A percentile compares a stretch with the other conserved stretches of the same genome.
Evolutionary conservation across 2,329 filamentous ascomycete genomes (phyloP).

Genomic region (Monascus ruber): DNA sequence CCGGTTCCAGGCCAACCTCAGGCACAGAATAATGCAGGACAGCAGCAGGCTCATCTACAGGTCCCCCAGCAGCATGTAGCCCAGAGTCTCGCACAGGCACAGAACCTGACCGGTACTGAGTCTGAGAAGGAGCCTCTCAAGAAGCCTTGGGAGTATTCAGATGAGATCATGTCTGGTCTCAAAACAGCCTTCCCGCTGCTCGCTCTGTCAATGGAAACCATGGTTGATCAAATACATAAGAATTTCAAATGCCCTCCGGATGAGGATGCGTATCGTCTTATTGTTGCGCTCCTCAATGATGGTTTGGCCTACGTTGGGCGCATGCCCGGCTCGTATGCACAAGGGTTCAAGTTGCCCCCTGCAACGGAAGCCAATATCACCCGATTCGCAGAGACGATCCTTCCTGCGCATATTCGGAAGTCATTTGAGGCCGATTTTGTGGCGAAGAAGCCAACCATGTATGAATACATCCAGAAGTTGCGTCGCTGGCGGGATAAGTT

Average conservation of each 20-base stretch:
- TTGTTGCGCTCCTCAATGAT: conserved; percentile 95
- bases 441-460: conserved; percentile 87
- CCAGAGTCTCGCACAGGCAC: conserved; percentile 15
- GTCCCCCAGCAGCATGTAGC: conserved; percentile 18
- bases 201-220: conserved; percentile 96
- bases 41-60: conserved; percentile 24
- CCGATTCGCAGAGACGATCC: conserved; percentile 88
- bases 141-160: conserved; percentile 90
- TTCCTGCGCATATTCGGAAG: conserved; percentile 87
- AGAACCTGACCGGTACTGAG: conserved; percentile 10
- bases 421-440: conserved; percentile 98
- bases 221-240: conserved; percentile 98
- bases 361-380: conserved; percentile 95
- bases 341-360: conserved; percentile 77
- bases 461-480: conserved; percentile 95
- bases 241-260: conserved; percentile 98
- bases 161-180: conserved; percentile 87
- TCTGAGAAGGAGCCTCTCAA: conserved; percentile 42
- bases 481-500: conserved; percentile 95
- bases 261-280: conserved; percentile 92
- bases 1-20: conserved; percentile 11
- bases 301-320: conserved; percentile 84
- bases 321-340: conserved; percentile 74
- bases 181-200: conserved; percentile 96
- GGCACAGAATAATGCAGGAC: conserved; percentile 8